Evolutionary conservation across 139 green algal species (phyloP).

Genomic region (Desmodesmus armatus): DNA sequence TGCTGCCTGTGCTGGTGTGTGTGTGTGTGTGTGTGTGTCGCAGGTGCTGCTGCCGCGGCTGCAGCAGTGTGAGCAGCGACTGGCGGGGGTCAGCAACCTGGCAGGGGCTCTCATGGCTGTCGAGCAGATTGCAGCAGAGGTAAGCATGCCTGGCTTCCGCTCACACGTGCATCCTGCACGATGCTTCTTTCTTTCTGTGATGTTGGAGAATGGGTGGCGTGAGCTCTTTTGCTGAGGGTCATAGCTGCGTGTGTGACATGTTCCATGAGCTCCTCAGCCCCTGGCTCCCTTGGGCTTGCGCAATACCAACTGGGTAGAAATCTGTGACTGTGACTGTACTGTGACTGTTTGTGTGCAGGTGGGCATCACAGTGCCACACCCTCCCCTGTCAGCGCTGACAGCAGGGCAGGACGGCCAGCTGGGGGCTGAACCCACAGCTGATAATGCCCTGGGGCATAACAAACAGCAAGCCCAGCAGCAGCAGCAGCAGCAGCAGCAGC

Average conservation of each 20-base stretch:
- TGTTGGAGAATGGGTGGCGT: neutral
- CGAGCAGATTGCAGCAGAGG: conserved; percentile 51
- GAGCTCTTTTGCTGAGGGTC: too few species aligned
- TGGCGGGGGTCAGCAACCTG: conserved; percentile 61
- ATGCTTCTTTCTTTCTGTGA: neutral
- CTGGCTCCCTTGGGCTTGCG: too few species aligned
- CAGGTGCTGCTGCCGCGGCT: conserved; percentile 37
- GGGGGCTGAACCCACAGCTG: neutral
- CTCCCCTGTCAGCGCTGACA: neutral
- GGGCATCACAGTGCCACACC: conserved; percentile 12
- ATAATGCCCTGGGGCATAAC: too few species aligned
- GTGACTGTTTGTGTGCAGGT: too few species aligned
- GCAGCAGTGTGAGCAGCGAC: conserved; percentile 37
- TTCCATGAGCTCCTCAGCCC: too few species aligned
- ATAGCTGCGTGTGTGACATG: too few species aligned
- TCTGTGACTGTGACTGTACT: too few species aligned
- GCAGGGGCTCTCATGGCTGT: conserved; percentile 55
- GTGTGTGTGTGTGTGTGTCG: neutral
- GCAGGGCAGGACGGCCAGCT: neutral
- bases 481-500: conserved; percentile 11
- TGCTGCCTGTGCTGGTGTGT: neutral
- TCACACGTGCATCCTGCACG: neutral
- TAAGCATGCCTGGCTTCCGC: conserved; percentile 44
- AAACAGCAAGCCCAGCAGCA: too few species aligned
- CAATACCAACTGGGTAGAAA: too few species aligned